These are phyloP conservation scores for Penicillium sclerotiorum DNA, from an alignment of 2,329 filamentous ascomycete genomes.

Conservation along the genomic window DNA sequence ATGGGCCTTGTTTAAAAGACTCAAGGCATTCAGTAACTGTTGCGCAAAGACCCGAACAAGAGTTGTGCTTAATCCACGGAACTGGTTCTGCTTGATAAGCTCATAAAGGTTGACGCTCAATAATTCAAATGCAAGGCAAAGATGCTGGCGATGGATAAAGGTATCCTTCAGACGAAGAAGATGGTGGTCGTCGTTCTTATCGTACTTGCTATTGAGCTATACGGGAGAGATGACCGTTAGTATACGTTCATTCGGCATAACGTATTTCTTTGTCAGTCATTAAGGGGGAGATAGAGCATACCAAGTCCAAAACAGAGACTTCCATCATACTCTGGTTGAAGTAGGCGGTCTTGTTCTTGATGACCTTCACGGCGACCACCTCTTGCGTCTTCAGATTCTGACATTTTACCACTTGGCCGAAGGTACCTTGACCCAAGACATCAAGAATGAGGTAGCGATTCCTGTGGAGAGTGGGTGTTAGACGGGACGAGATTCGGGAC, in stretches of 20 bases:
- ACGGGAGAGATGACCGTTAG: constrained; percentile 4
- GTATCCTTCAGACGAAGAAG: constrained; percentile 93
- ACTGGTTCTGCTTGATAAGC: constrained; percentile 99
- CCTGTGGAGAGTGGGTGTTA: constrained; percentile 48
- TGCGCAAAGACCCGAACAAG: constrained; percentile 97
- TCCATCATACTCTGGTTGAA: constrained; percentile 99
- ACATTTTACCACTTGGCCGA: constrained; percentile 98
- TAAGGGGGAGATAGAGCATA: too few species aligned
- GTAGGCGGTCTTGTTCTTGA: constrained; percentile 98
- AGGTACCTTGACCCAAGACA: constrained; percentile 94
- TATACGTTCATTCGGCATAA: too few species aligned
- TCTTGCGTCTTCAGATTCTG: constrained; percentile 98
- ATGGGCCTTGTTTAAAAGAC: constrained; percentile 91
- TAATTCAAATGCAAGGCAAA: constrained; percentile 94
- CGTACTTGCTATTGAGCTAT: constrained; percentile 94
- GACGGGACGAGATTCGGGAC: constrained; percentile 11
- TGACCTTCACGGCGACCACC: constrained; percentile 97
- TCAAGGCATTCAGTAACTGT: constrained; percentile 89
- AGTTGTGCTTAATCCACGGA: constrained; percentile 94
- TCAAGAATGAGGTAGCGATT: constrained; percentile 97
- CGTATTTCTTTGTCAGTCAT: too few species aligned
- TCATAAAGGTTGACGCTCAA: constrained; percentile 98
- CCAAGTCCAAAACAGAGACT: constrained; percentile 93
- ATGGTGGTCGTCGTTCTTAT: constrained; percentile 99
- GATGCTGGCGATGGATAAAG: constrained; percentile 95